phyloP scores from a whole-genome alignment of 2,329 filamentous ascomycete species.

The Fusarium sp. region DNA sequence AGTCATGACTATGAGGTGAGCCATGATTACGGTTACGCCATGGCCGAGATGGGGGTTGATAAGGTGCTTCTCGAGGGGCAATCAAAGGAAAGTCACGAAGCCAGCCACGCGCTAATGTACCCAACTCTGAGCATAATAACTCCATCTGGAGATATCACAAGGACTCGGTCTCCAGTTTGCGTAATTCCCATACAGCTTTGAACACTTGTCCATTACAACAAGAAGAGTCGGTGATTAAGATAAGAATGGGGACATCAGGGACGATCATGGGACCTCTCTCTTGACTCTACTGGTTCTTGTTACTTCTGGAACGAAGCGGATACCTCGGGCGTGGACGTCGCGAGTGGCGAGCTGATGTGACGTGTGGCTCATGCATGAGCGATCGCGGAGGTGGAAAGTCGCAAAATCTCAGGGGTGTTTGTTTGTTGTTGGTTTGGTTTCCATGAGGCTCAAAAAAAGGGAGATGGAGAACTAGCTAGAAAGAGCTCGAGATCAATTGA shows the following conservation, averaged over 20 bases:
- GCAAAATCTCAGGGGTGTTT: background rate
- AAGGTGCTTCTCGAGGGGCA: background rate
- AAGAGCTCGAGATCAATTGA: background rate
- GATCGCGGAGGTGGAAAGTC: background rate
- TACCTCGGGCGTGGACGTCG: background rate
- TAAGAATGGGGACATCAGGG: constrained; percentile 6
- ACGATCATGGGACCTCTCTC: constrained; percentile 28
- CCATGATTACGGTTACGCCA: background rate
- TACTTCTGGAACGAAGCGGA: constrained; percentile 27
- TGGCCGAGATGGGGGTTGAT: background rate
- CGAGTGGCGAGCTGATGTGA: constrained; percentile 22
- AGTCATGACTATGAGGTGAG: background rate
- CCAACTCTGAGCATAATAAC: background rate
- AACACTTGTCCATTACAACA: constrained; percentile 25
- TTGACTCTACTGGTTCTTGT: background rate
- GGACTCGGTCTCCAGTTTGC: background rate
- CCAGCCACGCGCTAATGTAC: background rate
- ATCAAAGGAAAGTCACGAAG: background rate
- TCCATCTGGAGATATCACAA: background rate
- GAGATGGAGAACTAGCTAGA: background rate
- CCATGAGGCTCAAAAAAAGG: background rate
- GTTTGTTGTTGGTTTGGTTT: background rate
- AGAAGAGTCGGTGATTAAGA: constrained; percentile 2
- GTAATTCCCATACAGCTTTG: constrained; percentile 4
- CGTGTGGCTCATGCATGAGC: background rate